Base-by-base conservation (phyloP, 345 rosid species). In the Dipteronia dyeriana region DNA sequence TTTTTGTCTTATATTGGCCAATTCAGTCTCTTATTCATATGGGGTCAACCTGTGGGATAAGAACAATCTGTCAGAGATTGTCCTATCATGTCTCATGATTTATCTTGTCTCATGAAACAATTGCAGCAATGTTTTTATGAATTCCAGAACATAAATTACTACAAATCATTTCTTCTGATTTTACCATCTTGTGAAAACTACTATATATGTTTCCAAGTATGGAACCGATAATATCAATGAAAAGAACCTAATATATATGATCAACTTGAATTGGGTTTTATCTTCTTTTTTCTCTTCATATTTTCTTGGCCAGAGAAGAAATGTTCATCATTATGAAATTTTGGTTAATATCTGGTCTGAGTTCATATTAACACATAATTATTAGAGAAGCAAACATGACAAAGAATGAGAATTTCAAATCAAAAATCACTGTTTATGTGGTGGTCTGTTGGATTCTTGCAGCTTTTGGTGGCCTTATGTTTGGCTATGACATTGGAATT, bases 401-500 rank as follows among this genome's bases (percentile, higher is more conserved):
- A 41, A 51, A 43, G 3, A n/a, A 26, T 23, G 75, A 65, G 70
- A 26, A 69, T 49, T 79, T 79, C 66, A 11, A 53, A 62, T 82
- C 77, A 2, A 75, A 81, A 75, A 29, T 81, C 79, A 83, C 87
- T 51, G 72, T 75, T 38, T 88, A 83, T 75, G 84, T 85, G n/a
- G 78, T 86, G 20, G 19, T 62, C 5, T 80, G 89, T 38, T 85
- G 85, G 81, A 7, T 87, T 34, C 75, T 86, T 73, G 85, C 91
- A 5, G 90, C 92, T 45, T 79, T 76, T 12, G 89, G 89, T 17
- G 92, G 94, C 76, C 80, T 91, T 34, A 84, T 87, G 84, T 87
- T 91, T 66, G 94, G 94, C 57, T 90, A 88, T 76, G 91, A 90
- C 81, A 84, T 85, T 29, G 91, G 91, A 73, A 76, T 86, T 39